Conservation (phyloP, 768 basidiomycete species). For the Cystobasidium onofrii region DNA sequence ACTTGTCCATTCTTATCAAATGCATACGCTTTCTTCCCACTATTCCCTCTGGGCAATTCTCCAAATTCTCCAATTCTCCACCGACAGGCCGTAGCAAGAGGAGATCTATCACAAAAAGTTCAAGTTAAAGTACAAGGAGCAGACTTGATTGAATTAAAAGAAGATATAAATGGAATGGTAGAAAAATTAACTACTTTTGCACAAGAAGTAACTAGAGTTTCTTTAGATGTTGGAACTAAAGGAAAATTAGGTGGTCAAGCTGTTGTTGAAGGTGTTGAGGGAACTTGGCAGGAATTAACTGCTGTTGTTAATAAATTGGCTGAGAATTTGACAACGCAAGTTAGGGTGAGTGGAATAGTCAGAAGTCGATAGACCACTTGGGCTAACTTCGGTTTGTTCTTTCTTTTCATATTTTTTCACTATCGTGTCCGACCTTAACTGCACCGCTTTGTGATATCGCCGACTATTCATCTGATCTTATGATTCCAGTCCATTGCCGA, state of each 20-base stretch:
- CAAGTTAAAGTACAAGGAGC: slow-evolving; percentile 68
- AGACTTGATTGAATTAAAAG: slow-evolving; percentile 73
- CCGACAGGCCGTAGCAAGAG: slow-evolving; percentile 58
- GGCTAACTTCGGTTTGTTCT: not conserved
- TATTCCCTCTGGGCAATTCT: too few species aligned
- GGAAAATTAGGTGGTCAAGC: slow-evolving; percentile 51
- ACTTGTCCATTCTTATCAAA: too few species aligned
- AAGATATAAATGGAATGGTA: slow-evolving; percentile 62
- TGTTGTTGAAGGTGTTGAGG: slow-evolving; percentile 46
- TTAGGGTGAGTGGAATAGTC: slow-evolving; percentile 38
- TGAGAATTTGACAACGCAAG: slow-evolving; percentile 48
- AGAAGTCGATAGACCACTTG: too few species aligned
- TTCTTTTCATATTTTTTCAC: too few species aligned
- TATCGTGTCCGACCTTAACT: too few species aligned
- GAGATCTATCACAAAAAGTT: slow-evolving; percentile 69
- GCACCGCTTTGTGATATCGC: too few species aligned
- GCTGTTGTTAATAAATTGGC: slow-evolving; percentile 62
- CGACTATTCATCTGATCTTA: not conserved
- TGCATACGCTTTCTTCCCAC: too few species aligned
- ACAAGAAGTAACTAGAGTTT: slow-evolving; percentile 52
- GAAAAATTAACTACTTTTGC: slow-evolving; percentile 75
- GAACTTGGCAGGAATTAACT: slow-evolving; percentile 52
- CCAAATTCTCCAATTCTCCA: too few species aligned
- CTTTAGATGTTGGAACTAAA: slow-evolving; percentile 49
- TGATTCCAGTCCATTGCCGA: slow-evolving; percentile 38